Percentiles rank a stretch among this genome's conserved stretches.
Conservation (phyloP, 2,329 filamentous ascomycete species). For the Aspergillus quadricinctus region DNA sequence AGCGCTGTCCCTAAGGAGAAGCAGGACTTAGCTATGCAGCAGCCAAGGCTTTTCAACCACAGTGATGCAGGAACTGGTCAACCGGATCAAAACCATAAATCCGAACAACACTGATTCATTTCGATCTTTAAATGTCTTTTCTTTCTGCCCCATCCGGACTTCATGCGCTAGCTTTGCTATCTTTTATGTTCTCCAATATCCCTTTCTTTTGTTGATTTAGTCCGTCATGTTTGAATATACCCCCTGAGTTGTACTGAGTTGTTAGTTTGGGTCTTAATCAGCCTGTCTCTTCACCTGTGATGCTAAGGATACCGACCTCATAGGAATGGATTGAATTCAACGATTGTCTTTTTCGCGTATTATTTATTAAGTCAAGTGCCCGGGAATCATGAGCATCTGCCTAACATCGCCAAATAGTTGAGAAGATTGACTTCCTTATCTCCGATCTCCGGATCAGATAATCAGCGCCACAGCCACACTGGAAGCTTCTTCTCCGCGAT, state of each 20-base stretch:
- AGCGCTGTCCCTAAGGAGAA: background rate
- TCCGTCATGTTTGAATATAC: slow-evolving; percentile 10
- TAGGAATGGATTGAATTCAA: background rate
- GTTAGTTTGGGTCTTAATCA: background rate
- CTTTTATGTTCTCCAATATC: background rate
- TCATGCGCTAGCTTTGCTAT: background rate
- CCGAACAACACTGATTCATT: background rate
- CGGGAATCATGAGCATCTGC: no score
- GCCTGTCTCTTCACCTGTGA: background rate
- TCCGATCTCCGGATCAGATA: slow-evolving; percentile 16
- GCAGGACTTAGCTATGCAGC: background rate
- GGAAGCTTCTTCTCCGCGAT: background rate
- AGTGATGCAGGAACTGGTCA: background rate
- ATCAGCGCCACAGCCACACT: slow-evolving; percentile 1
- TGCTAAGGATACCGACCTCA: background rate
- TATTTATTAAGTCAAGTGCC: background rate
- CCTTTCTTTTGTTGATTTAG: background rate
- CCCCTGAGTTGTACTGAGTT: slow-evolving; percentile 5
- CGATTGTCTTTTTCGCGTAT: background rate
- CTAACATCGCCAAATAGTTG: no score
- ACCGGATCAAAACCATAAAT: background rate
- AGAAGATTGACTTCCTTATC: slow-evolving; percentile 6
- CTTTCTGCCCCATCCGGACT: background rate
- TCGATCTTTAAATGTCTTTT: background rate
- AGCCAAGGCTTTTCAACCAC: background rate